Evolutionary conservation across 2,329 filamentous ascomycete genomes (phyloP), one percentile per base, ranked within the genome.

Genomic region (Cadophora sp.): DNA sequence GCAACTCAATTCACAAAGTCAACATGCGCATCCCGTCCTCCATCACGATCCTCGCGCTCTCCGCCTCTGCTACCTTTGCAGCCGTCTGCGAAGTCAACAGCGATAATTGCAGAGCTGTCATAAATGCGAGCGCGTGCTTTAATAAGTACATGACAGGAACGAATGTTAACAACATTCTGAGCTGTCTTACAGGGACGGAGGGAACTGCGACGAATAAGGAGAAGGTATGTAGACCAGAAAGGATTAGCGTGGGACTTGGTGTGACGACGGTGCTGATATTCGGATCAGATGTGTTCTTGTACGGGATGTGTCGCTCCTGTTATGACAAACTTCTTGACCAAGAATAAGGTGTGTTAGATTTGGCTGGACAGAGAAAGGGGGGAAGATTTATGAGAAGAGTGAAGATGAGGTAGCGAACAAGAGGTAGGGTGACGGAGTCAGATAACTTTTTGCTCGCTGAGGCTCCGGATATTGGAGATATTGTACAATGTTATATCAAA

Each of bases 121-220:
- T 72, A 37, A 69, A 72, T 40, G 68, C 64, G 1, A 69, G 64
- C n/a, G 70, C 70, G 19, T 70, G 70, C 63, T 72, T 72, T 55
- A 72, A 72, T 27, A 61, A 72, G 51, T 72, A 58, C 26, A 61
- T 72, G 59, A 48, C 64, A 6, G 46, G 61, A 7, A 60, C 51
- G 50, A 70, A 65, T 50, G 68, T 67, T 24, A 61, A 61, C 26
- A 61, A 59, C 27, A 65, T 72, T 16, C 37, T 72, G 62, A 70
- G 64, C 31, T 72, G 70, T 64, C 62, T 72, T 12, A 65, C 66
- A 37, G 70, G 70, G 8, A 72, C 70, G 7, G 70, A 70, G 22
- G 70, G 70, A 12, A 22, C 64, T 4, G 66, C 19, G 11, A 70
- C 70, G n/a, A 66, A 67, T 5, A 72, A 50, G 58, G 29, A 67